Evolutionary conservation across 169 alveolate species (phyloP), one percentile per base, ranked within the genome.

Genomic region (Plasmodium billcollinsi): DNA sequence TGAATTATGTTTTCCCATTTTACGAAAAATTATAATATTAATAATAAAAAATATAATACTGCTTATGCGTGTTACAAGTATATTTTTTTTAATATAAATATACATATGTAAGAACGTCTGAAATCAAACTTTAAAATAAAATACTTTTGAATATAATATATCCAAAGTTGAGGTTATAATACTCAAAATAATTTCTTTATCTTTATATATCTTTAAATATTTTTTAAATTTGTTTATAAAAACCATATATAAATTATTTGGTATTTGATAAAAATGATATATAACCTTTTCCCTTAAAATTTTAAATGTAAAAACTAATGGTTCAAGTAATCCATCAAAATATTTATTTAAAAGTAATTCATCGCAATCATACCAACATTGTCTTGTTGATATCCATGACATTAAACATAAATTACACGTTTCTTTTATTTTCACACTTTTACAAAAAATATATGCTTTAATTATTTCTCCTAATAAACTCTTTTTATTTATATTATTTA

Each of bases 211-310:
- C 12, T 24, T 45, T 70, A 70, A 43, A 49, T 70, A 70, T 26
- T 49, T 70, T 52, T 70, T 15, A 70, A 70, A 70, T 7, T 49
- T 70, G 18, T 70, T 70, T 70, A 52, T 70, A 70, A 70, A 70
- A 14, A 47, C 78, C n/a, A 70, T 47, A 50, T 70, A 49, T 49
- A 70, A 26, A 12, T 50, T 50, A 50, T 49, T 70, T 8, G 78
- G 78, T 70, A 70, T 70, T 49, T 70, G 66, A 50, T 70, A 70
- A 70, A 70, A 49, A 70, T 70, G 65, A 47, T 70, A 47, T 70
- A 50, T 50, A 47, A 70, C 66, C 52, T 70, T 70, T 70, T 70
- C 78, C 49, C 52, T 70, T 47, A 70, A 70, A 12, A 70, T 65
- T 50, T 70, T 70, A 21, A 39, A 70, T 11, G 52, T 49, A 50